phyloP scores from a whole-genome alignment of 768 basidiomycete species.

The Xerocomellus intermedius region DNA sequence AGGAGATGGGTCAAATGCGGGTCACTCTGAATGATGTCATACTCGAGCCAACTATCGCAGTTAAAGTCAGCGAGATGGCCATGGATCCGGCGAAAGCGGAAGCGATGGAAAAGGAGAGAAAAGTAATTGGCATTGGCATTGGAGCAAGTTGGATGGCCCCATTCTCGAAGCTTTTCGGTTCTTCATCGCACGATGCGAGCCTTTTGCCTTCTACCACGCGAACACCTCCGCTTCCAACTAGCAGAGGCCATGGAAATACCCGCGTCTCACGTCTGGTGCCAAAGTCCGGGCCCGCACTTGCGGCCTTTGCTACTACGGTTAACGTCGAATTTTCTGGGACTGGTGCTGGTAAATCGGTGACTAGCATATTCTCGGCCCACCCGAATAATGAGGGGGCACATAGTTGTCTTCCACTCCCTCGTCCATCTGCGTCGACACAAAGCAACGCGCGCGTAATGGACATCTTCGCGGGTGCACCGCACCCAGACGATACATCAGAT shows the following conservation, averaged over 20 bases:
- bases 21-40: constrained; percentile 85
- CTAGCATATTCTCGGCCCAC: constrained; percentile 39
- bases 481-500: constrained; percentile 44
- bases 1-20: constrained; percentile 79
- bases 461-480: constrained; percentile 91
- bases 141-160: constrained; percentile 79
- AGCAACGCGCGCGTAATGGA: constrained; percentile 54
- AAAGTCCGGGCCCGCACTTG: constrained; percentile 81
- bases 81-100: constrained; percentile 58
- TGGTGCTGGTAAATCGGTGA: constrained; percentile 56
- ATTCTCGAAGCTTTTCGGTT: constrained; percentile 74
- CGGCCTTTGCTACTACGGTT: constrained; percentile 88
- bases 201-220: constrained; percentile 12
- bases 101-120: constrained; percentile 34
- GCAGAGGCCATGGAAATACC: constrained; percentile 21
- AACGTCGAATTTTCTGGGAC: constrained; percentile 92
- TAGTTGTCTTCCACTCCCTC: constrained; percentile 12
- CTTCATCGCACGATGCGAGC: constrained; percentile 29
- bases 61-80: constrained; percentile 67
- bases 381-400: constrained; percentile 18
- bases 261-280: constrained; percentile 56
- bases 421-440: constrained; percentile 9
- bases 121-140: constrained; percentile 31
- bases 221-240: constrained; percentile 29
- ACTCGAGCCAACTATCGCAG: constrained; percentile 79